Percentiles rank a stretch among this genome's conserved stretches.
phyloP scores from a whole-genome alignment of 805 yeast species.

The Kodamaea laetipori region DNA sequence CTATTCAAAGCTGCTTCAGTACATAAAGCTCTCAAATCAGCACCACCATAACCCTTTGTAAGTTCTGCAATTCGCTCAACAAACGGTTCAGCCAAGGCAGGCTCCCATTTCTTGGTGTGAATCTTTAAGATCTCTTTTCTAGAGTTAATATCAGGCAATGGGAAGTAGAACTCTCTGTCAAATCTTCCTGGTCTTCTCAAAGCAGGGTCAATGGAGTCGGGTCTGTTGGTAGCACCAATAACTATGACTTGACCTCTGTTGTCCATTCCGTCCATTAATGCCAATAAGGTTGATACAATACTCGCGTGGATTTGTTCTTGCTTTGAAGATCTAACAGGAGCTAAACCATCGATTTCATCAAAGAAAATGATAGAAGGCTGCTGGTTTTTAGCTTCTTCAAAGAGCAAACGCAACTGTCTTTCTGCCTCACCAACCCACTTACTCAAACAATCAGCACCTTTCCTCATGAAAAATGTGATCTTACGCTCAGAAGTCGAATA shows the following conservation, averaged over 20 bases:
- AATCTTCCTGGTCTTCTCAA: constrained; percentile 95
- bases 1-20: constrained; percentile 94
- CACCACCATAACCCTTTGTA: constrained; percentile 98
- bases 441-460: constrained; percentile 95
- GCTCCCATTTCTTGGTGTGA: constrained; percentile 88
- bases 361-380: constrained; percentile 96
- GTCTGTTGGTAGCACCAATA: constrained; percentile 97
- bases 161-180: constrained; percentile 95
- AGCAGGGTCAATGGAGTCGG: constrained; percentile 98
- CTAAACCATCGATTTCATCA: constrained; percentile 97
- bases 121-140: constrained; percentile 77
- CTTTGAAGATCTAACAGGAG: constrained; percentile 95
- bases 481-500: constrained; percentile 83
- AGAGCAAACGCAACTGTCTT: constrained; percentile 82
- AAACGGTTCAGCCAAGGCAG: constrained; percentile 62
- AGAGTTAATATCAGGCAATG: constrained; percentile 81
- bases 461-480: constrained; percentile 95
- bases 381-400: constrained; percentile 94
- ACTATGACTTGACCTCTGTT: constrained; percentile 97
- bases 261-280: constrained; percentile 99
- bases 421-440: constrained; percentile 99
- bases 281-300: constrained; percentile 91
- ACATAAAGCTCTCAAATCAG: constrained; percentile 90
- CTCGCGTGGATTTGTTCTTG: constrained; percentile 99
- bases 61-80: constrained; percentile 67